Percentiles rank a stretch among this genome's conserved stretches.
Conservation (phyloP, 805 yeast genomes). For the Wickerhamomyces bisporus region DNA sequence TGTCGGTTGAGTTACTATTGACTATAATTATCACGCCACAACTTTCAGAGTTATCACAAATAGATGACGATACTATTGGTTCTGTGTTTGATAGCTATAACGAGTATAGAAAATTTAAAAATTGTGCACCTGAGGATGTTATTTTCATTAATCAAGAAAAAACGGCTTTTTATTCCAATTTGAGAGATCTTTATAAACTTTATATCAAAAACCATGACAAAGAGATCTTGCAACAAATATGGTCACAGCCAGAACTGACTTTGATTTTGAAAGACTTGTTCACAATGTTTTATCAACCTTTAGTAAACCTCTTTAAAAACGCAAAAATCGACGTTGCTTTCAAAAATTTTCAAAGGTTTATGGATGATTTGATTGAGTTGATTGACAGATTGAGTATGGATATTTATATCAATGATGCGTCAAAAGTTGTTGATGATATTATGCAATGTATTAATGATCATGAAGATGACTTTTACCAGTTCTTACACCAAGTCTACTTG, state of each 20-base stretch:
- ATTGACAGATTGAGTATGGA: conserved; percentile 48
- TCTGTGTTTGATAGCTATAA: conserved; percentile 21
- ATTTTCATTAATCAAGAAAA: conserved; percentile 19
- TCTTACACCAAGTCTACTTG: conserved; percentile 76
- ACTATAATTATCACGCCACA: conserved; percentile 21
- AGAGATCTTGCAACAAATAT: conserved; percentile 63
- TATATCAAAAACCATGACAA: conserved; percentile 71
- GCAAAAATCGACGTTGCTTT: conserved; percentile 65
- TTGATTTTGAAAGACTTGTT: conserved; percentile 67
- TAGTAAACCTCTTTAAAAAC: conserved; percentile 60
- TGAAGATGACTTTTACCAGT: conserved; percentile 65
- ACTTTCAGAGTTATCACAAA: conserved; percentile 9
- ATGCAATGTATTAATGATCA: conserved; percentile 65
- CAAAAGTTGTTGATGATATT: conserved; percentile 63
- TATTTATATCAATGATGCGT: conserved; percentile 44
- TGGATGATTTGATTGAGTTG: conserved; percentile 57
- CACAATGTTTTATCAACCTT: conserved; percentile 67
- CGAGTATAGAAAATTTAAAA: conserved; percentile 25
- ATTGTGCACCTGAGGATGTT: conserved; percentile 17
- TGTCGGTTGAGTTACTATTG: conserved; percentile 16
- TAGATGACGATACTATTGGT: conserved; percentile 13
- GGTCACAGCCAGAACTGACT: conserved; percentile 85
- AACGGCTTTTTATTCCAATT: conserved; percentile 37
- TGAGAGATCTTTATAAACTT: conserved; percentile 59
- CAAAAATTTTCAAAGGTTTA: conserved; percentile 57